These are phyloP conservation scores for Caryopteris hybrid DNA, from an alignment of 305 asterid genomes.

Conservation along the genomic window DNA sequence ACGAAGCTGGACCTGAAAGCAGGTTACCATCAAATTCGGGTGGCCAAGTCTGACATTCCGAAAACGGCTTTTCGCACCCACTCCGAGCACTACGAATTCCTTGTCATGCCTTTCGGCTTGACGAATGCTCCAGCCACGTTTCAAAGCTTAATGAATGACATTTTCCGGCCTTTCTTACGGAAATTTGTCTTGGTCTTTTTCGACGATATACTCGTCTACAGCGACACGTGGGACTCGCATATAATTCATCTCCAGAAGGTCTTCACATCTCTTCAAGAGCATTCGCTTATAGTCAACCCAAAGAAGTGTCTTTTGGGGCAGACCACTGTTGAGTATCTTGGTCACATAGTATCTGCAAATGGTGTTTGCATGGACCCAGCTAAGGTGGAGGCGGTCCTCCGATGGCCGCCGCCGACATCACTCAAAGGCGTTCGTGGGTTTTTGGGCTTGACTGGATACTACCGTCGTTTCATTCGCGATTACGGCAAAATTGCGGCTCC, in stretches of 20 bases:
- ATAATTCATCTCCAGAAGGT: not conserved
- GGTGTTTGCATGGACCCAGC: not conserved
- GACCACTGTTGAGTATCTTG: not conserved
- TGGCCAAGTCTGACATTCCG: too few species aligned
- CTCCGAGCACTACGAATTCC: not conserved
- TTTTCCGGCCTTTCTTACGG: too few species aligned
- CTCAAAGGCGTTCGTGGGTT: not conserved
- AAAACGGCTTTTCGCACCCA: too few species aligned
- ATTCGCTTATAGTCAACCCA: not conserved
- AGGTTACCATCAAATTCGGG: too few species aligned
- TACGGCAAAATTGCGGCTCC: not conserved
- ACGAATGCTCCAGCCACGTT: too few species aligned
- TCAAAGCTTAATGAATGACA: too few species aligned
- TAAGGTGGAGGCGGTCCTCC: not conserved
- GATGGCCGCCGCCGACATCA: not conserved
- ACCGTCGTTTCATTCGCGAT: too few species aligned
- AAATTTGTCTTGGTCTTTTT: not conserved
- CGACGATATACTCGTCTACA: not conserved
- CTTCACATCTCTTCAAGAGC: not conserved
- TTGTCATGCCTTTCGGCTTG: not conserved
- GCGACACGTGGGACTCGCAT: not conserved
- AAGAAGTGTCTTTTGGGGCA: not conserved
- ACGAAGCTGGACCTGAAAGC: too few species aligned
- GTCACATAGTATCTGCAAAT: too few species aligned
- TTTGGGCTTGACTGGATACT: not conserved